phyloP scores from a whole-genome alignment of 495 filamentous ascomycete species.

The Stereocaulon alpinum region DNA sequence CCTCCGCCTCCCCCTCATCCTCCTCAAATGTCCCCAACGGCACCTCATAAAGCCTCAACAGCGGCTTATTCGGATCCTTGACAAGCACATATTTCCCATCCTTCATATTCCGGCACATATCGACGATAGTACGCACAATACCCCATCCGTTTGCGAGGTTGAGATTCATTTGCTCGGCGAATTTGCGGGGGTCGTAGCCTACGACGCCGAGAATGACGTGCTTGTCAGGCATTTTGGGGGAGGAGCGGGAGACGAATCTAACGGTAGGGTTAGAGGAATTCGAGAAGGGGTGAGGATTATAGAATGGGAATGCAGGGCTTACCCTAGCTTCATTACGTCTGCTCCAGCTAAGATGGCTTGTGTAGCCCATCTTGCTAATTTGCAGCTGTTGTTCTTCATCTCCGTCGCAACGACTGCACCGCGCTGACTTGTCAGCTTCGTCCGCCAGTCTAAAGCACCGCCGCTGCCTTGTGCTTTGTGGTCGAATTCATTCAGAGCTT shows the following conservation, averaged over 20 bases:
- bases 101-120: slow-evolving; percentile 57
- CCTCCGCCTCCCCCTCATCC: slow-evolving; percentile 45
- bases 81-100: slow-evolving; percentile 56
- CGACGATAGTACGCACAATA: slow-evolving; percentile 92
- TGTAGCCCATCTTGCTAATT: slow-evolving; percentile 92
- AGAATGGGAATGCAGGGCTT: slow-evolving; percentile 24
- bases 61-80: slow-evolving; percentile 91
- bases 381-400: slow-evolving; percentile 99
- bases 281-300: background rate
- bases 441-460: slow-evolving; percentile 89
- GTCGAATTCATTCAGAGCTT: slow-evolving; percentile 98
- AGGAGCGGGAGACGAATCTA: slow-evolving; percentile 86
- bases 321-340: slow-evolving; percentile 96
- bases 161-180: slow-evolving; percentile 95
- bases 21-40: slow-evolving; percentile 82
- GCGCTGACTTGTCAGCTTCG: slow-evolving; percentile 82
- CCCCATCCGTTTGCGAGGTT: slow-evolving; percentile 96
- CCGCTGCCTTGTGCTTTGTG: slow-evolving; percentile 91
- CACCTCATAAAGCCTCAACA: slow-evolving; percentile 86
- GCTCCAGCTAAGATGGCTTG: slow-evolving; percentile 93
- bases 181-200: slow-evolving; percentile 93
- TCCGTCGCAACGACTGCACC: slow-evolving; percentile 97
- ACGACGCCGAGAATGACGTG: slow-evolving; percentile 94
- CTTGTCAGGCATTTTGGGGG: slow-evolving; percentile 76
- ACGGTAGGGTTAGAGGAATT: slow-evolving; percentile 19